Conservation (phyloP, 306 rosid genomes). For the Dryas alaskensis region DNA sequence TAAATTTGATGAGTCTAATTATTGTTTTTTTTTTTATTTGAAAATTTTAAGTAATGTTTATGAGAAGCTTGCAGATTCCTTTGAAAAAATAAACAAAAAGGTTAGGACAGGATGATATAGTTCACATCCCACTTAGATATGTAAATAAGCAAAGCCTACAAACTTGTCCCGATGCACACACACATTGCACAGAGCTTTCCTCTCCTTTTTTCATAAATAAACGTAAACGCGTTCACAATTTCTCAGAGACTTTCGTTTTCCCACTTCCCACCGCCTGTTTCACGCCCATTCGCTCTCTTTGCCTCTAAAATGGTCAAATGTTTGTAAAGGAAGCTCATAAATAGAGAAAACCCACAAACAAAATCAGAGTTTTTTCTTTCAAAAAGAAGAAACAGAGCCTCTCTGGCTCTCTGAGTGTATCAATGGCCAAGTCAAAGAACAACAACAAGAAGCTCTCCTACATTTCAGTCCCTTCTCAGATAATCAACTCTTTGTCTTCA, state of each 20-base stretch:
- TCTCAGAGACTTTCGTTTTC: constrained; percentile 18
- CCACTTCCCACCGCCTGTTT: constrained; percentile 39
- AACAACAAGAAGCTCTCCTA: constrained; percentile 58
- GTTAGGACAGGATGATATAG: neutral
- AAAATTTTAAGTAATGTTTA: neutral
- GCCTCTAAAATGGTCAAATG: neutral
- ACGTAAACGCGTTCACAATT: constrained; percentile 19
- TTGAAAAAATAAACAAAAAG: neutral
- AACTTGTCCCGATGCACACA: neutral
- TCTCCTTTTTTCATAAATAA: neutral
- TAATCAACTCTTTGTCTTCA: constrained; percentile 75
- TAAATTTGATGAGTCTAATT: too few species aligned
- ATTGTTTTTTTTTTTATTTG: too few species aligned
- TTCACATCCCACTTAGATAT: neutral
- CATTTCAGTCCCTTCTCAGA: constrained; percentile 96
- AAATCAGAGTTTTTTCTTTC: neutral
- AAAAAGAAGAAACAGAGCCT: neutral
- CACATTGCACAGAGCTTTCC: neutral
- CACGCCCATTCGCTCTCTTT: constrained; percentile 1
- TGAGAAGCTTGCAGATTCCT: neutral
- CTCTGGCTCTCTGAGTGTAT: neutral
- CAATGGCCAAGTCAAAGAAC: constrained; percentile 73
- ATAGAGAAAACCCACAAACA: constrained; percentile 12
- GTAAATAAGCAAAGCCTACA: neutral
- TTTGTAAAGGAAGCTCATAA: constrained; percentile 5